Evolutionary conservation across 176 grass and related monocot genomes (phyloP), one percentile per base, ranked within the genome.

Genomic region (Puccinellia tenuiflora): DNA sequence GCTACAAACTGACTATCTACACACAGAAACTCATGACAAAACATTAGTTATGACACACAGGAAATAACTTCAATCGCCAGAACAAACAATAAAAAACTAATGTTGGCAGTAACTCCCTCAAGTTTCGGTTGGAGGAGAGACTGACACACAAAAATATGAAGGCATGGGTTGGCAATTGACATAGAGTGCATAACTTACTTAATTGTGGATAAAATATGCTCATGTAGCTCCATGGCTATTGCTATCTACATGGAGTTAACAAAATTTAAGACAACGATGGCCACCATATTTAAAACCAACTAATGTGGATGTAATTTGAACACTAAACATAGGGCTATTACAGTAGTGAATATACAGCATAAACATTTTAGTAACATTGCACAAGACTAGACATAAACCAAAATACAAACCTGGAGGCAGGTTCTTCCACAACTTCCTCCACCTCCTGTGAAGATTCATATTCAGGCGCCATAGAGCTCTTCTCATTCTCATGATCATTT

Each of bases 321-420:
- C 21, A 63, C 14, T 38, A 62, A 56, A 42, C 34, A 55, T 17
- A 34, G 11, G 50, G 57, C 15, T 68, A 10, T 79, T 66, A 62
- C 12, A 68, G 46, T 38, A 14, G 79, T 55, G 40, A 81, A 69
- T 43, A 80, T 80, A 80, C 78, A 73, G 34, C 12, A 54, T 42
- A 5, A 60, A 57, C 66, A 45, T 25, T 28, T 59, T 6, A 60
- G 59, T 60, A 30, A 42, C 11, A 48, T 22, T 74, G 25, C 28
- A 76, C 85, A 69, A 39, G 90, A 88, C 88, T 90, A 81, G 61
- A 57, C 69, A 26, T 43, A 42, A 82, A 31, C 52, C 43, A 73
- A 54, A 47, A 65, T 64, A 77, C 88, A 76, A 42, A 94, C 92
- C 92, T 91, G 47, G 47, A 51, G 35, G 68, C 66, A 73, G 73